Conservation (phyloP, 2,329 filamentous ascomycete genomes). For the Beauveria sp. region DNA sequence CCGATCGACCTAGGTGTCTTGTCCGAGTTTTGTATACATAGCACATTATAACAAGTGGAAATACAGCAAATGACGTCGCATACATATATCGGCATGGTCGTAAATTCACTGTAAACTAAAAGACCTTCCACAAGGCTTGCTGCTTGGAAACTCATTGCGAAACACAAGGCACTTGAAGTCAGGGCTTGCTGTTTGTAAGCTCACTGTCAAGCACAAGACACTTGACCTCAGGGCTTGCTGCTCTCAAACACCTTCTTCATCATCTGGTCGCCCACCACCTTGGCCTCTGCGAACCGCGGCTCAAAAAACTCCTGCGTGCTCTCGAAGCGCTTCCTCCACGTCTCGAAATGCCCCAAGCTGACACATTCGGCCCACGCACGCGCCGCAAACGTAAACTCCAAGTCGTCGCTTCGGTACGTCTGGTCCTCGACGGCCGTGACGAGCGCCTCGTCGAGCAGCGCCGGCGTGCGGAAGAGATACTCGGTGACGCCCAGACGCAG, state of each 20-base stretch:
- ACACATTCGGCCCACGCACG: slow-evolving; percentile 95
- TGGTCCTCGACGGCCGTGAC: slow-evolving; percentile 81
- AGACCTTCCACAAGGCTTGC: no score
- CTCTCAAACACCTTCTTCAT: slow-evolving; percentile 90
- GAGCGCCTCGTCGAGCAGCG: slow-evolving; percentile 75
- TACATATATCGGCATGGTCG: no score
- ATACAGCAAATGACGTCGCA: background rate
- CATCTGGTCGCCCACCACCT: slow-evolving; percentile 88
- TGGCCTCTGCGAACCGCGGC: slow-evolving; percentile 80
- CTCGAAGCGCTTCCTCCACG: slow-evolving; percentile 85
- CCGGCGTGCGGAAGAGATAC: slow-evolving; percentile 80
- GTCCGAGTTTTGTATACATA: slow-evolving; percentile 11
- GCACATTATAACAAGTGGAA: background rate
- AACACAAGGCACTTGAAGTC: background rate
- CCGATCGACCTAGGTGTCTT: background rate
- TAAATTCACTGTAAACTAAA: no score
- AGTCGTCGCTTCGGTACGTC: slow-evolving; percentile 87
- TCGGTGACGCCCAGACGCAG: slow-evolving; percentile 97
- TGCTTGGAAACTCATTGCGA: background rate
- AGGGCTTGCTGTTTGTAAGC: background rate
- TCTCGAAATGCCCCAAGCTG: slow-evolving; percentile 82
- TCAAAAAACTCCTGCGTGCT: slow-evolving; percentile 92
- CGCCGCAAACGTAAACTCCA: slow-evolving; percentile 97
- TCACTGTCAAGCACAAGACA: background rate
- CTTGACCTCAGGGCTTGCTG: slow-evolving; percentile 30